phyloP scores from a whole-genome alignment of 176 grass and related monocot species.

The Cymbopogon citratus region DNA sequence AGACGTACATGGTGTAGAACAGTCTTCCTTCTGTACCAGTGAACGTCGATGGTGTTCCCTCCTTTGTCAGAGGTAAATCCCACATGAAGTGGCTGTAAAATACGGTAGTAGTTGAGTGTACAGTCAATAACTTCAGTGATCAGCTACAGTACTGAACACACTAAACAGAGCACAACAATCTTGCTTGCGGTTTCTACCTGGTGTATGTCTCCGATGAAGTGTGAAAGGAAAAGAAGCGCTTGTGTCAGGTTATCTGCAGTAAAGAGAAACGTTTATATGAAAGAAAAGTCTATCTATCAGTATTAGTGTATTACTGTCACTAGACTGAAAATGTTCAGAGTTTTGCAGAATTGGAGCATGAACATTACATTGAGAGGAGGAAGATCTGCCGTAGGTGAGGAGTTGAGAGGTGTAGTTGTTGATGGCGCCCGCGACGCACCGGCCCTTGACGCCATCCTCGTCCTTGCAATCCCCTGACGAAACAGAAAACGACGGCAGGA shows the following conservation, averaged over 20 bases:
- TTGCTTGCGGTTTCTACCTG: conserved; percentile 23
- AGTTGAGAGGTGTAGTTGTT: conserved; percentile 69
- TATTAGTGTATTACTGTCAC: background rate
- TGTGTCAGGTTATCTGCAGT: conserved; percentile 59
- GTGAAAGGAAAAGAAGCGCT: conserved; percentile 62
- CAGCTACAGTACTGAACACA: background rate
- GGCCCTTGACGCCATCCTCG: conserved; percentile 38
- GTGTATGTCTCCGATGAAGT: conserved; percentile 68
- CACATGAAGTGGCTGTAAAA: conserved; percentile 60
- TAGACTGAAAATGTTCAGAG: background rate
- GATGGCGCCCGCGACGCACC: conserved; percentile 69
- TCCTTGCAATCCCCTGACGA: conserved; percentile 62
- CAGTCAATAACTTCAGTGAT: background rate
- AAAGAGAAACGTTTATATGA: background rate
- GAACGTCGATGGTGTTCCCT: conserved; percentile 60
- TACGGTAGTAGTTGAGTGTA: background rate
- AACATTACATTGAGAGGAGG: conserved; percentile 28
- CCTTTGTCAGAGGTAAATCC: conserved; percentile 58
- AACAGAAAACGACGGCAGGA: background rate
- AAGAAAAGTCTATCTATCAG: background rate
- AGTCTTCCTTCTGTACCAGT: conserved; percentile 59
- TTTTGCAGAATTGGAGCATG: background rate
- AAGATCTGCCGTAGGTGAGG: conserved; percentile 35
- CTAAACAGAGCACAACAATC: background rate
- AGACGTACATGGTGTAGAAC: conserved; percentile 56